Evolutionary conservation across 164 flowering plant genomes (phyloP).

Genomic region (Vitis riparia): DNA sequence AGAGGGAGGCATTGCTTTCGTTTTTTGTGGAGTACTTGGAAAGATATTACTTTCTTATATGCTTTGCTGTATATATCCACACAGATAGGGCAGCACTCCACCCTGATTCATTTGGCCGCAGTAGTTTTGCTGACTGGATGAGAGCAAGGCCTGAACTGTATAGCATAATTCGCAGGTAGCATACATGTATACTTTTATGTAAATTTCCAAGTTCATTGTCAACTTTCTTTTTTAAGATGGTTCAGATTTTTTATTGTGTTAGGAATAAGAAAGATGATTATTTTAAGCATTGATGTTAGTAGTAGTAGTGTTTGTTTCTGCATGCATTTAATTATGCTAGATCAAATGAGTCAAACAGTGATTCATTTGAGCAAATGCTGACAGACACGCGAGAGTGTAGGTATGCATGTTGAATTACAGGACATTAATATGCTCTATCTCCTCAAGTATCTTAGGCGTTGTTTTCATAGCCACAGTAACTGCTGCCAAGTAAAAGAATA

Average conservation of each 20-base stretch:
- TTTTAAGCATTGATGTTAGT: not conserved
- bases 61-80: conserved; percentile 95
- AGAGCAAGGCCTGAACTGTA: conserved; percentile 94
- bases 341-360: not conserved
- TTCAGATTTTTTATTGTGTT: not conserved
- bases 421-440: no score
- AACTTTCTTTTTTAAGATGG: not conserved
- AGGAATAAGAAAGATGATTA: not conserved
- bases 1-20: conserved; percentile 88
- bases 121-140: conserved; percentile 94
- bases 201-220: no score
- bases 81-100: conserved; percentile 69
- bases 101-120: conserved; percentile 49
- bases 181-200: not conserved
- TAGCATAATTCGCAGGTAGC: conserved; percentile 92
- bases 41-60: conserved; percentile 93
- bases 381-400: not conserved
- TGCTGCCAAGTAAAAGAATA: no score
- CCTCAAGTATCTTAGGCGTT: no score
- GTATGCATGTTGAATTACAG: no score
- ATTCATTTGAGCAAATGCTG: not conserved
- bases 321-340: not conserved
- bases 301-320: not conserved
- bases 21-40: conserved; percentile 96
- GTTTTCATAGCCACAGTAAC: no score